phyloP scores from a whole-genome alignment of 2,329 filamentous ascomycete genomes.

The Aspergillus floridensis region DNA sequence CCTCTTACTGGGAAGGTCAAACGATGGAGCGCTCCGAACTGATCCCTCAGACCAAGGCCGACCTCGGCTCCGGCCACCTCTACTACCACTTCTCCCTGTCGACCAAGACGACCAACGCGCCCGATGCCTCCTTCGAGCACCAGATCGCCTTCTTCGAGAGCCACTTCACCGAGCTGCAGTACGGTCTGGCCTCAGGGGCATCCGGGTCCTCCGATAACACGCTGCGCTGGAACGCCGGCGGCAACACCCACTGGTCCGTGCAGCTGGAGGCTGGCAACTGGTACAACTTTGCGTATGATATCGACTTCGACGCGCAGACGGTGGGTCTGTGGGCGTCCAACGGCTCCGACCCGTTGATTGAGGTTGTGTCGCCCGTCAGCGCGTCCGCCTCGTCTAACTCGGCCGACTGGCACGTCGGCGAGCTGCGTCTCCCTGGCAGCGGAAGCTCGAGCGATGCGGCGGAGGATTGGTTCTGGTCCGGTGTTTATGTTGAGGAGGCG shows the following conservation, averaged over 20 bases:
- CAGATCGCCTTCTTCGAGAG: conserved; percentile 62
- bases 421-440: conserved; percentile 58
- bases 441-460: conserved; percentile 52
- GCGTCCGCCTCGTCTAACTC: conserved; percentile 64
- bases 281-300: conserved; percentile 75
- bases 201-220: conserved; percentile 50
- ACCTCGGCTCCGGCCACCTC: conserved; percentile 64
- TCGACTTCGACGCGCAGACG: conserved; percentile 62
- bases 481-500: conserved; percentile 67
- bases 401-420: conserved; percentile 70
- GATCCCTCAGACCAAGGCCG: conserved; percentile 66
- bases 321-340: conserved; percentile 71
- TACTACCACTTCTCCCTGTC: conserved; percentile 72
- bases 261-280: conserved; percentile 63
- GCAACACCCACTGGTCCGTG: conserved; percentile 61
- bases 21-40: conserved; percentile 71
- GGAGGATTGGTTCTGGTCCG: conserved; percentile 71
- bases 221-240: conserved; percentile 64
- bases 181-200: conserved; percentile 56
- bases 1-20: conserved; percentile 68
- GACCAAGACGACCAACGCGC: conserved; percentile 58
- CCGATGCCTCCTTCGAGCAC: conserved; percentile 63
- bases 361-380: conserved; percentile 60
- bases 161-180: conserved; percentile 74
- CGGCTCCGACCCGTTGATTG: conserved; percentile 55